These are phyloP conservation scores for Batkoa obscura DNA, from an alignment of 371 early-diverging fungal species.

Conservation along the genomic window DNA sequence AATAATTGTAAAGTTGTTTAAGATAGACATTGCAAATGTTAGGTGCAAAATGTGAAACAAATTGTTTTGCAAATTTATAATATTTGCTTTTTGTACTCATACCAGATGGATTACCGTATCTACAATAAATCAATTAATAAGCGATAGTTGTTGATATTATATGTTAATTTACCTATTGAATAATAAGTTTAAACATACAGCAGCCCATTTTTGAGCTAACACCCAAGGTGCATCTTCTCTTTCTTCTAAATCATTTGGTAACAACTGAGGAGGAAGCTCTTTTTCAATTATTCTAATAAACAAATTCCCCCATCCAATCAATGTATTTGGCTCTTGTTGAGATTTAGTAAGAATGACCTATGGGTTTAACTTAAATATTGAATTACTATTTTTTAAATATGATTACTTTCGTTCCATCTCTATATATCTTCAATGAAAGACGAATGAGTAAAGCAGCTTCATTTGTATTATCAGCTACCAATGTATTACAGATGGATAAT, in stretches of 20 bases:
- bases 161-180: slow-evolving; percentile 21
- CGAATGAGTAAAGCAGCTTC: slow-evolving; percentile 74
- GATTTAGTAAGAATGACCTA: slow-evolving; percentile 33
- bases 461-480: slow-evolving; percentile 27
- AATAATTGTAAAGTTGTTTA: slow-evolving; percentile 48
- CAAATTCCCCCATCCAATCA: slow-evolving; percentile 71
- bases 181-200: slow-evolving; percentile 56
- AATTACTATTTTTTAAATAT: neutral
- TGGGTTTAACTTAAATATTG: neutral
- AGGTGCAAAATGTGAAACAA: slow-evolving; percentile 65
- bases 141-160: neutral
- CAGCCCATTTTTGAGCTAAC: slow-evolving; percentile 90
- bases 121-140: slow-evolving; percentile 4
- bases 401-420: neutral
- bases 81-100: slow-evolving; percentile 33
- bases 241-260: slow-evolving; percentile 42
- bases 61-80: slow-evolving; percentile 49
- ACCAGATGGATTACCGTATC: slow-evolving; percentile 56
- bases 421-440: slow-evolving; percentile 56
- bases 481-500: slow-evolving; percentile 37
- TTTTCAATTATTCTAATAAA: slow-evolving; percentile 60
- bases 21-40: slow-evolving; percentile 61
- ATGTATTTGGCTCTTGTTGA: slow-evolving; percentile 36
- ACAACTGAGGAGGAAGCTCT: slow-evolving; percentile 24
- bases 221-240: slow-evolving; percentile 61